Evolutionary conservation across 495 filamentous ascomycete genomes (phyloP).

Genomic region (Clavariopsis aquatica): DNA sequence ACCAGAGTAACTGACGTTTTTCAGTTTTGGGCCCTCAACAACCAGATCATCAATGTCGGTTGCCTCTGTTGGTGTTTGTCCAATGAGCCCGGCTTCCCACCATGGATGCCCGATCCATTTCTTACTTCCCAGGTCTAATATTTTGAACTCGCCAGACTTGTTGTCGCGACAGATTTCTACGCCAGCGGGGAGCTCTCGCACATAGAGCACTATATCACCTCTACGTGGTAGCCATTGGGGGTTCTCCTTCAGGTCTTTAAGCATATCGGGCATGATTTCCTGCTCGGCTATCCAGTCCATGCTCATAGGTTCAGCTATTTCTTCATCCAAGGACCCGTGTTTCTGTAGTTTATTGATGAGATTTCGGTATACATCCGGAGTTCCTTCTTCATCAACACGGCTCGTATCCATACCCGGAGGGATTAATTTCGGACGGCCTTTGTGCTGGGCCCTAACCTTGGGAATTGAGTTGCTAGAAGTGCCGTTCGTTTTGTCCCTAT

Average conservation of each 20-base stretch:
- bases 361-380: conserved; percentile 54
- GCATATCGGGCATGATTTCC: conserved; percentile 41
- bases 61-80: conserved; percentile 49
- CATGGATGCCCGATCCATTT: conserved; percentile 45
- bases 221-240: conserved; percentile 56
- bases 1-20: conserved; percentile 54
- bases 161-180: conserved; percentile 48
- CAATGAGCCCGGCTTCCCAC: conserved; percentile 61
- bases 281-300: conserved; percentile 58
- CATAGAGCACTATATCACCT: conserved; percentile 62
- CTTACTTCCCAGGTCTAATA: conserved; percentile 40
- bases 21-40: conserved; percentile 45
- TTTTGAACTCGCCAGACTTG: conserved; percentile 38
- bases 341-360: conserved; percentile 54
- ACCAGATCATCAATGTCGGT: conserved; percentile 50
- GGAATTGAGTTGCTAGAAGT: background rate
- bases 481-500: background rate
- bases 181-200: conserved; percentile 39
- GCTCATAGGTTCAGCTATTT: conserved; percentile 52
- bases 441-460: background rate
- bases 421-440: conserved; percentile 35
- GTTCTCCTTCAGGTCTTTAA: conserved; percentile 44
- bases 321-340: conserved; percentile 46
- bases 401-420: conserved; percentile 27
- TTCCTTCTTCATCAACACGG: conserved; percentile 50